Conservation (phyloP, 306 rosid species). For the Crataegus laevigata region DNA sequence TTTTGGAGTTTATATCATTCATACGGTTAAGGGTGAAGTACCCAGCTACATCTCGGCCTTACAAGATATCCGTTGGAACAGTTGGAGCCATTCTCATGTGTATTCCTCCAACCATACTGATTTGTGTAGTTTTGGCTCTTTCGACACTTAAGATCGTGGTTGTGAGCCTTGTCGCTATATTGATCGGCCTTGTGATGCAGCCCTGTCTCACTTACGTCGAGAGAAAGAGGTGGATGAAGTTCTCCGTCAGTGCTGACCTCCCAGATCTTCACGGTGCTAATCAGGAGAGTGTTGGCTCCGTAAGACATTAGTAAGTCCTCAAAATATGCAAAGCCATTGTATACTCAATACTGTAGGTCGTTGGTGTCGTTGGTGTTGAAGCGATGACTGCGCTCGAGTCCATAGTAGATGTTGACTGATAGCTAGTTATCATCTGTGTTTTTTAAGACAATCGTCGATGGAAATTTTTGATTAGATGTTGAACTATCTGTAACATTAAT, state of each 20-base stretch:
- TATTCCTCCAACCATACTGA: slow-evolving; percentile 67
- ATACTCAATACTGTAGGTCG: no score
- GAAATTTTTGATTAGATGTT: background rate
- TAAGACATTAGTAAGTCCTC: slow-evolving; percentile 1
- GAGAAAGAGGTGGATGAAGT: slow-evolving; percentile 53
- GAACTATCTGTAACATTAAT: background rate
- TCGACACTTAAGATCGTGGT: slow-evolving; percentile 53
- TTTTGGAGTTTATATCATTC: slow-evolving; percentile 80
- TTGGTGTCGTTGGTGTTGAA: no score
- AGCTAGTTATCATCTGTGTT: background rate
- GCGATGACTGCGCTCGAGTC: background rate
- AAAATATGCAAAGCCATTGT: no score
- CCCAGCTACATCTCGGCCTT: slow-evolving; percentile 74
- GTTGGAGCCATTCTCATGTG: slow-evolving; percentile 58
- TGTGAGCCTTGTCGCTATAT: slow-evolving; percentile 54
- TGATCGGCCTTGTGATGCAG: slow-evolving; percentile 56
- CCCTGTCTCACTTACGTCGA: slow-evolving; percentile 56
- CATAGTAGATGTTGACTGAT: background rate
- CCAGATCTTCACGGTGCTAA: slow-evolving; percentile 33
- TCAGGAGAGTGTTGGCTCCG: slow-evolving; percentile 17
- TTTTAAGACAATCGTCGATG: background rate
- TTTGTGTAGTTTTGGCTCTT: slow-evolving; percentile 54
- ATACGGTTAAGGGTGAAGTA: slow-evolving; percentile 49
- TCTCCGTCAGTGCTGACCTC: slow-evolving; percentile 53
- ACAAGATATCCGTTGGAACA: slow-evolving; percentile 62